A percentile compares a stretch with the other conserved stretches of the same genome.
Conservation (phyloP, 495 filamentous ascomycete species). For the Aeminium ludgeri region DNA sequence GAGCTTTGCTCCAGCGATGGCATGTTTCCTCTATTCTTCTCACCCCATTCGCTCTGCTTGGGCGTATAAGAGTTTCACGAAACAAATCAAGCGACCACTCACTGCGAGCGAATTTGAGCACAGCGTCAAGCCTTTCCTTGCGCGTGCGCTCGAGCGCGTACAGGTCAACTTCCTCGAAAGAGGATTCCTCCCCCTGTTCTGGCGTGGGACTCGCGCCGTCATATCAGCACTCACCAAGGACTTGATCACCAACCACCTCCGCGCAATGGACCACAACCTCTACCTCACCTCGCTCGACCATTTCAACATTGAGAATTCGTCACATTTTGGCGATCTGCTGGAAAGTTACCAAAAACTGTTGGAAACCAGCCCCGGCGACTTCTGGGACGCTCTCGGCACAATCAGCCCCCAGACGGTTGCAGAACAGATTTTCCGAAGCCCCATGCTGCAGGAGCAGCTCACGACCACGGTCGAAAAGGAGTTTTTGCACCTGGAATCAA, state of each 20-base stretch:
- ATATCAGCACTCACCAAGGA: conserved; percentile 52
- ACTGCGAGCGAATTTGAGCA: conserved; percentile 61
- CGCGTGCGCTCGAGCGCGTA: conserved; percentile 23
- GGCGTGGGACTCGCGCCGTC: conserved; percentile 57
- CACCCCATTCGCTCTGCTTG: conserved; percentile 43
- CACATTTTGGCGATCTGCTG: conserved; percentile 42
- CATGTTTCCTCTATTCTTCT: conserved; percentile 59
- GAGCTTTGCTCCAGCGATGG: conserved; percentile 60
- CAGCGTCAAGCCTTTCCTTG: conserved; percentile 54
- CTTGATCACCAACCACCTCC: conserved; percentile 58
- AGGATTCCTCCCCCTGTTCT: conserved; percentile 45
- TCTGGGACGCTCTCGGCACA: conserved; percentile 72
- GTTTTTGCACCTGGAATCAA: conserved; percentile 38
- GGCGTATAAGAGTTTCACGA: conserved; percentile 50
- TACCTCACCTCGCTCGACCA: conserved; percentile 64
- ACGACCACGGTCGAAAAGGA: conserved; percentile 37
- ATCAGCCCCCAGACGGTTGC: conserved; percentile 57
- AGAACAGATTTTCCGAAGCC: conserved; percentile 59
- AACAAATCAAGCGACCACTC: conserved; percentile 35
- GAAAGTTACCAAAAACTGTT: conserved; percentile 50
- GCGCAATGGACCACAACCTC: conserved; percentile 62
- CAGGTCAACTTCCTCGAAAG: conserved; percentile 28
- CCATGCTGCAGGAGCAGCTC: conserved; percentile 43
- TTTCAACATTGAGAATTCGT: conserved; percentile 39
- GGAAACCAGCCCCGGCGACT: conserved; percentile 54